Conservation (phyloP, 2,329 filamentous ascomycete species). For the Sclerotinia trifoliorum region DNA sequence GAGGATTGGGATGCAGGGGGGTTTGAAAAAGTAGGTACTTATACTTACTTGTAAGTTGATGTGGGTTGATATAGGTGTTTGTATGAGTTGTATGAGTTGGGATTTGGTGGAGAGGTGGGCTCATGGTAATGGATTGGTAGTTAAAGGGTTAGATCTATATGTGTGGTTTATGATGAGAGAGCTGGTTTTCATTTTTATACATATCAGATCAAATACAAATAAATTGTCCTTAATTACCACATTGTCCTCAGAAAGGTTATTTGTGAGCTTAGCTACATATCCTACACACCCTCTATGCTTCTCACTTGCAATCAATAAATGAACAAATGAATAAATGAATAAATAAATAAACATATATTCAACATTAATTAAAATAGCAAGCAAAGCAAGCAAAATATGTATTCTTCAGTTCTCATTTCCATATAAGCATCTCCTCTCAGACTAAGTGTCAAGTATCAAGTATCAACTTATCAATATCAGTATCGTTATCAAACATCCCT, state of each 20-base stretch:
- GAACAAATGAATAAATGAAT: too few species aligned
- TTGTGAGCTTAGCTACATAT: too few species aligned
- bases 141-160: background rate
- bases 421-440: background rate
- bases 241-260: too few species aligned
- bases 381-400: background rate
- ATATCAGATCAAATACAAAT: background rate
- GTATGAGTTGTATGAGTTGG: too few species aligned
- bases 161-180: background rate
- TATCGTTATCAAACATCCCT: too few species aligned
- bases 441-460: background rate
- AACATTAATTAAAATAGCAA: background rate
- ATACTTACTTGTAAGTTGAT: too few species aligned
- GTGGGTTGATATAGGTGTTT: too few species aligned
- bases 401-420: background rate
- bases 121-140: background rate
- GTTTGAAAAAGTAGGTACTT: conserved; percentile 48
- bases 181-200: background rate
- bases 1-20: conserved; percentile 59
- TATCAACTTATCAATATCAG: too few species aligned
- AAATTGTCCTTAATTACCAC: background rate
- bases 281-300: too few species aligned
- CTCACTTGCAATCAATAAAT: too few species aligned
- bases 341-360: background rate
- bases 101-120: background rate